phyloP scores from a whole-genome alignment of 202 grass and related monocot species.

The Dendrocalamus latiflorus region DNA sequence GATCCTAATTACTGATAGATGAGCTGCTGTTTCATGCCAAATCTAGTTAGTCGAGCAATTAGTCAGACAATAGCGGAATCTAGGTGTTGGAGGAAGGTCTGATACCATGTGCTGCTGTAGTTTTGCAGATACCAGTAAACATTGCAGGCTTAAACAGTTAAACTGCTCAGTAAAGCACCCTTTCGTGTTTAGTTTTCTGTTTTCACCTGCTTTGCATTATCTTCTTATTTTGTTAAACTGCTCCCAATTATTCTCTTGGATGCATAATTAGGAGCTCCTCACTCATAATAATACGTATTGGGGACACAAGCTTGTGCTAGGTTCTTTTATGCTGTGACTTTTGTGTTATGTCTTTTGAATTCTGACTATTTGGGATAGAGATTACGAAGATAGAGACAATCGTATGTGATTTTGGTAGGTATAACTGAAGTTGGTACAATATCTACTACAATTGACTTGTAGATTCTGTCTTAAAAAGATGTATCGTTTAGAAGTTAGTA shows the following conservation, averaged over 20 bases:
- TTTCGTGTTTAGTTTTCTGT: neutral
- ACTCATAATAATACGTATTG: neutral
- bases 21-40: neutral
- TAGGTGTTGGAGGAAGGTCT: neutral
- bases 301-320: neutral
- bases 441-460: no score
- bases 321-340: no score
- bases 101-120: neutral
- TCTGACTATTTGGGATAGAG: no score
- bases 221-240: neutral
- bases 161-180: neutral
- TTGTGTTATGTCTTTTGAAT: no score
- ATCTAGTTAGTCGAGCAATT: neutral
- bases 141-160: neutral
- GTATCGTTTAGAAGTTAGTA: no score
- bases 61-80: neutral
- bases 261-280: neutral
- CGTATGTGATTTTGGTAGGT: no score
- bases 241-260: neutral
- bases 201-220: neutral
- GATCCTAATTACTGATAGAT: neutral
- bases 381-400: no score
- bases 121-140: neutral
- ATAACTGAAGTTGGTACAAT: no score
- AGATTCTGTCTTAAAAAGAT: rapidly evolving